Percentiles rank a stretch among this genome's conserved stretches.
These are phyloP conservation scores for Bolboschoenus planiculmis DNA, from an alignment of 176 grass and related monocot species.

Conservation along the genomic window DNA sequence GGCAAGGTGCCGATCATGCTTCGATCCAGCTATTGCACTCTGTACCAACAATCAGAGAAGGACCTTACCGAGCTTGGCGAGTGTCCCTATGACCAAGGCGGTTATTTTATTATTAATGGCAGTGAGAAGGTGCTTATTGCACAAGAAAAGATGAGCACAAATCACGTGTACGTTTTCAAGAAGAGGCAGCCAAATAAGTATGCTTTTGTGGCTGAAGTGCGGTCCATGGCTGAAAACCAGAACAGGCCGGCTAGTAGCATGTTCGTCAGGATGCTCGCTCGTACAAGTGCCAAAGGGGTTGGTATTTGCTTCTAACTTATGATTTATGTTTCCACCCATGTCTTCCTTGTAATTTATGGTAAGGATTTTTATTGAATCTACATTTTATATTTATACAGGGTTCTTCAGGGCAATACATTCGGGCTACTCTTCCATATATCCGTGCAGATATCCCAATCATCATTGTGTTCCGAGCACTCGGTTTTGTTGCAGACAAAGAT, in stretches of 20 bases:
- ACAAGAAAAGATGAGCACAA: slow-evolving; percentile 99
- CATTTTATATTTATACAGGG: slow-evolving; percentile 40
- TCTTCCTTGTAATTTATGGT: background rate
- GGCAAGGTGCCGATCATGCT: slow-evolving; percentile 99
- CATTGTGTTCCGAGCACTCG: slow-evolving; percentile 92
- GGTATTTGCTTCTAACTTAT: slow-evolving; percentile 24
- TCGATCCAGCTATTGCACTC: slow-evolving; percentile 87
- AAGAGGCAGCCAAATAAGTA: slow-evolving; percentile 97
- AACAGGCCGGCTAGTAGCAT: slow-evolving; percentile 95
- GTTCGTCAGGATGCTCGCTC: slow-evolving; percentile 97
- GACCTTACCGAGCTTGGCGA: slow-evolving; percentile 93
- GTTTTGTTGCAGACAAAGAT: slow-evolving; percentile 99
- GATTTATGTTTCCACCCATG: background rate
- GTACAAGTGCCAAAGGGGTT: slow-evolving; percentile 88
- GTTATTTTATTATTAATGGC: slow-evolving; percentile 95
- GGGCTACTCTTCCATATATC: slow-evolving; percentile 96
- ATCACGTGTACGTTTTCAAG: slow-evolving; percentile 99
- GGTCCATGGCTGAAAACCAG: slow-evolving; percentile 91
- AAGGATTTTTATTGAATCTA: slow-evolving; percentile 17
- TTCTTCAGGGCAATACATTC: slow-evolving; percentile 96
- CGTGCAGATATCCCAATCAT: slow-evolving; percentile 95
- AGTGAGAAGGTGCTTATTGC: slow-evolving; percentile 97
- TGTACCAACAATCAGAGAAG: slow-evolving; percentile 89
- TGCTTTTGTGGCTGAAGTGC: slow-evolving; percentile 92
- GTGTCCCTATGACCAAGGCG: slow-evolving; percentile 95